Evolutionary conservation across 2,329 filamentous ascomycete species (phyloP), one percentile per base, ranked within the genome.

Genomic region (Immersiporthe knoxdaviesiana): DNA sequence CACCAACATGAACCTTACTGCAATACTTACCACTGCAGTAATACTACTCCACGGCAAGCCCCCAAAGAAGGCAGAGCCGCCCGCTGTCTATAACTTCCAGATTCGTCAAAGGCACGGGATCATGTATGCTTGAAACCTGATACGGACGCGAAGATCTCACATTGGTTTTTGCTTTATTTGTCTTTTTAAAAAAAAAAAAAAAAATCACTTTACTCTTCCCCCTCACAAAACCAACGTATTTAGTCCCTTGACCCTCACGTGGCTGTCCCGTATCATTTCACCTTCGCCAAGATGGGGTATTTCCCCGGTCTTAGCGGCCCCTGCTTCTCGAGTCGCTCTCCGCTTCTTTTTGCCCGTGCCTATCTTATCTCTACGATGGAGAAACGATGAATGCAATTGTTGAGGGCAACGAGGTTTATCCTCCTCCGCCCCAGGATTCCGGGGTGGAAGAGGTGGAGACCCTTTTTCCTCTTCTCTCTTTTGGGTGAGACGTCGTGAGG

Each of bases 281-380:
- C 52, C 52, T 14, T 30, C 24, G 24, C 52, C 52, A 18, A 56
- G 52, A 56, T 30, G 52, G 52, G 52, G 52, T 56, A 18, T 30
- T 30, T 32, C 52, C 52, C 52, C 52, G 52, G 24, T 18, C 52
- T 56, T 56, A 16, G 52, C 52, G 27, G 24, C 44, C 44, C n/a
- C 14, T 30, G 52, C 52, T 8, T 16, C 5, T 16, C 2, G 14
- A 56, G 24, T 30, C 52, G 52, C 52, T 47, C 52, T 56, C 52
- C 52, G 52, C 52, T 56, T 54, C 21, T 18, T 16, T 21, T 56
- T 56, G 52, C 52, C 52, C 27, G 27, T 56, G 14, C 52, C 52
- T 56, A 56, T 56, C 52, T 56, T 56, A 56, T 56, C 52, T 56
- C 52, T 56, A 30, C 52, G 52, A 54, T 27, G 24, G 50, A 56